Base-by-base conservation (phyloP, 257 asterid genomes). In the Gentiana straminea region DNA sequence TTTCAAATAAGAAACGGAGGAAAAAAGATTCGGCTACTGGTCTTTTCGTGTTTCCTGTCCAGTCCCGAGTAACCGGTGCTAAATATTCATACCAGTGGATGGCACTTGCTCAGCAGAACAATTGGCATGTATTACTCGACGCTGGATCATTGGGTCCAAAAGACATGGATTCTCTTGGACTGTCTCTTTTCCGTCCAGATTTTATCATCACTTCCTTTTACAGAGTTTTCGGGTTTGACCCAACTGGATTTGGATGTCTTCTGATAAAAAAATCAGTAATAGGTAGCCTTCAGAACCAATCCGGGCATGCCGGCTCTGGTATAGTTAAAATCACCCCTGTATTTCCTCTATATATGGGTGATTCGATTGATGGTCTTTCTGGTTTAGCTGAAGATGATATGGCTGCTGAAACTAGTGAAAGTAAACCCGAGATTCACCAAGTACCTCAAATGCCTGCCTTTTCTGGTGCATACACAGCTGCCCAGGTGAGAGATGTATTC, bases 81-180 rank as follows among this genome's bases (percentile, higher is more conserved):
- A 92, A 85, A 72, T 92, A 92, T 74, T 92, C 97, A 3, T 92
- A 92, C 64, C 99, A 92, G 62, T 92, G 99, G 99, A 88, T 92
- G 97, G 95, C 99, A 8, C 61, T 92, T 70, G 99, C 99, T 52
- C 97, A 92, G 70, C 99, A 92, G 86, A 92, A 92, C 64, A 92
- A 88, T 55, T 92, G 99, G 99, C 99, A 92, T 44, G 99, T 92
- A 47, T 82, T 83, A 71, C 95, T 92, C 52, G 99, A 92, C 77
- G 99, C 99, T 53, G 99, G 99, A 35, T 81, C 99, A 0, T 71
- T 92, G 77, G 99, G 99, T 54, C 99, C 99, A 1, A 92, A 92
- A 54, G 99, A 92, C 67, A 92, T 92, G 99, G 99, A 92, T 67
- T 88, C 99, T 53, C 94, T 92, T 35, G 99, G 99, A 5, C 66